A percentile compares a stretch with the other conserved stretches of the same genome.
These are phyloP conservation scores for Sextonia rubra DNA, from an alignment of 164 flowering plant species.

Conservation along the genomic window DNA sequence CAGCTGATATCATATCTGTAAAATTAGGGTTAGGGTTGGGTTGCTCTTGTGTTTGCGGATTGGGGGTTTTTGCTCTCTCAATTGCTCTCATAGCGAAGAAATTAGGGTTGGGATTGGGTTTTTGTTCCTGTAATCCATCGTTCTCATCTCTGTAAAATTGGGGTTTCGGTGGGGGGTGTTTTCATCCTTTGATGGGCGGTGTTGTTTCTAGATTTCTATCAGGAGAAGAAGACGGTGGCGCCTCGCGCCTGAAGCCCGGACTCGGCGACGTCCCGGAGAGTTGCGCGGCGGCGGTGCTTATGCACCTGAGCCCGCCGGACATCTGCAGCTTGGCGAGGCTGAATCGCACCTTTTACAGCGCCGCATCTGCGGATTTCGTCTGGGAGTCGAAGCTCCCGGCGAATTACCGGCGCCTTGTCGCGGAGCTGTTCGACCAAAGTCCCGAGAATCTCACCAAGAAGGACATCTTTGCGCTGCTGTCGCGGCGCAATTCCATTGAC, in stretches of 20 bases:
- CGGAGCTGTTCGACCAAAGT: conserved; percentile 38
- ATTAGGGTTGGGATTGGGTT: background rate
- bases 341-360: conserved; percentile 66
- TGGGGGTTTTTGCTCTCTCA: background rate
- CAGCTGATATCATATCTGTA: background rate
- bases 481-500: conserved; percentile 60
- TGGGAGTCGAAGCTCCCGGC: conserved; percentile 83
- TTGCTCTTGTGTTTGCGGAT: too few species aligned
- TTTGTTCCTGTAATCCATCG: background rate
- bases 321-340: conserved; percentile 63
- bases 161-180: background rate
- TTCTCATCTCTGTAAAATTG: background rate
- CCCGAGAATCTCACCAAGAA: conserved; percentile 47
- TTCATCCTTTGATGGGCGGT: conserved; percentile 38
- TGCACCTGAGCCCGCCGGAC: conserved; percentile 53
- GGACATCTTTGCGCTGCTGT: conserved; percentile 69
- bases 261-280: conserved; percentile 84
- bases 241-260: conserved; percentile 7
- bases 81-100: background rate
- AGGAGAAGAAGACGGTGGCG: background rate
- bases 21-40: background rate
- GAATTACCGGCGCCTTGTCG: conserved; percentile 61
- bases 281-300: conserved; percentile 56
- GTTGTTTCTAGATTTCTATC: conserved; percentile 21
- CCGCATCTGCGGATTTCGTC: conserved; percentile 80